These are phyloP conservation scores for Mallotus japonicus DNA, from an alignment of 441 rosid species.

Conservation along the genomic window DNA sequence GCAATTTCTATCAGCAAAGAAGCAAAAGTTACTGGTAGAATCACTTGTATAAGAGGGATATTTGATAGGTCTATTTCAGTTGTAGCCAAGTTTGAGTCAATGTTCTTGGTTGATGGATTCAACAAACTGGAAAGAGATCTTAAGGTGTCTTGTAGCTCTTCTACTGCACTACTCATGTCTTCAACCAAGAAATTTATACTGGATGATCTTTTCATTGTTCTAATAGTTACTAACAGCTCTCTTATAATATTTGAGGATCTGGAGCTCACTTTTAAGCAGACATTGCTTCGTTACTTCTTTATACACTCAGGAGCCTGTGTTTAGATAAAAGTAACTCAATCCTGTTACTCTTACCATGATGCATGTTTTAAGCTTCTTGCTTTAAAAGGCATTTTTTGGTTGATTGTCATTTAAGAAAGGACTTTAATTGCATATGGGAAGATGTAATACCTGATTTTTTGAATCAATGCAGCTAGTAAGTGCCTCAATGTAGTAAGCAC, in stretches of 20 bases:
- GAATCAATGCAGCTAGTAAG: slow-evolving; percentile 46
- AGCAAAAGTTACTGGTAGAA: slow-evolving; percentile 33
- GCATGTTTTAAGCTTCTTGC: not conserved
- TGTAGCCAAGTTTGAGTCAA: slow-evolving; percentile 7
- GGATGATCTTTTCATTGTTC: slow-evolving; percentile 39
- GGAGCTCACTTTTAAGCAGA: slow-evolving; percentile 36
- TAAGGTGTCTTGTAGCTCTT: slow-evolving; percentile 37
- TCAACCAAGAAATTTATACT: slow-evolving; percentile 29
- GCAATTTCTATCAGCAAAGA: slow-evolving; percentile 42
- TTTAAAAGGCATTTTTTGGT: no score
- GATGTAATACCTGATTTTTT: slow-evolving; percentile 37
- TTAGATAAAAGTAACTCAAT: not conserved
- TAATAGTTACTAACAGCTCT: slow-evolving; percentile 35
- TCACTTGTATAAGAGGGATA: slow-evolving; percentile 29
- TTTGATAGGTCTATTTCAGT: not conserved
- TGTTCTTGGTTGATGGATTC: slow-evolving; percentile 18
- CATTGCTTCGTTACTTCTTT: slow-evolving; percentile 34
- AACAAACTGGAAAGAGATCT: slow-evolving; percentile 27
- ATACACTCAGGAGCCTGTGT: slow-evolving; percentile 36
- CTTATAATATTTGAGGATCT: slow-evolving; percentile 32
- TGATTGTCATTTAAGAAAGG: not conserved
- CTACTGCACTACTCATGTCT: slow-evolving; percentile 37
- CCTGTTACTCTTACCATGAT: slow-evolving; percentile 2
- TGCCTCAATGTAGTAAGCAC: slow-evolving; percentile 52
- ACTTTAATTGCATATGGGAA: not conserved